Evolutionary conservation across 139 green algal species (phyloP).

Genomic region (Coelastrella sp.): DNA sequence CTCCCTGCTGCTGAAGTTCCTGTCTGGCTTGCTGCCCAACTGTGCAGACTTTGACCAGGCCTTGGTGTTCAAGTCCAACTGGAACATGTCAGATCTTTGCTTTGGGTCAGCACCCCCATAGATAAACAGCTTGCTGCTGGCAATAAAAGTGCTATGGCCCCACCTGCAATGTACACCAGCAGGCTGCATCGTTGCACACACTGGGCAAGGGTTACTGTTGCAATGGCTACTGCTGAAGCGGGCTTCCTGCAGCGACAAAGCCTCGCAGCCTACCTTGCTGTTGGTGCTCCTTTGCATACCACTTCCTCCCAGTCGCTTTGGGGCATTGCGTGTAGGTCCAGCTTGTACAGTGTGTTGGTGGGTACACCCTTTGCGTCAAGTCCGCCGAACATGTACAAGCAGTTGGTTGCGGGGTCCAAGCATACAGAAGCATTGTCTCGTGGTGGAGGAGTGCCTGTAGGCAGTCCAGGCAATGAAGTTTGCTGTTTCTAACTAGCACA

Average conservation of each 20-base stretch:
- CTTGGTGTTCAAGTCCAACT: background rate
- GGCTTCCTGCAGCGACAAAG: background rate
- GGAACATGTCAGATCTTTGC: background rate
- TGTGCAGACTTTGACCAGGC: background rate
- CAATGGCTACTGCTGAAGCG: background rate
- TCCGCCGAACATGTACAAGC: constrained; percentile 40
- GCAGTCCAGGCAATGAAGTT: background rate
- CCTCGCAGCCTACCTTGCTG: background rate
- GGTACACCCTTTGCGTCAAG: background rate
- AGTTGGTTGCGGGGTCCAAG: background rate
- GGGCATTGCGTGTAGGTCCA: background rate
- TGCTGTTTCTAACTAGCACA: background rate
- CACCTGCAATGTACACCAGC: background rate
- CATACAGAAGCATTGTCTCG: background rate
- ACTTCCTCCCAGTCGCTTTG: background rate
- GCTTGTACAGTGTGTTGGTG: constrained; percentile 19
- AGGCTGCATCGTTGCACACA: background rate
- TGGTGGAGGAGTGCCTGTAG: background rate
- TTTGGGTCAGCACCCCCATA: background rate
- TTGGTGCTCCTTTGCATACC: background rate
- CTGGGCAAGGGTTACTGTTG: background rate
- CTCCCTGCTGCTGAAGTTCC: background rate
- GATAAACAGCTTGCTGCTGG: background rate
- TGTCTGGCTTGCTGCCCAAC: background rate
- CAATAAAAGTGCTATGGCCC: background rate